Percentiles rank a stretch among this genome's conserved stretches.
These are phyloP conservation scores for Naganishia sp. DNA, from an alignment of 1,284 basidiomycete species.

Conservation along the genomic window DNA sequence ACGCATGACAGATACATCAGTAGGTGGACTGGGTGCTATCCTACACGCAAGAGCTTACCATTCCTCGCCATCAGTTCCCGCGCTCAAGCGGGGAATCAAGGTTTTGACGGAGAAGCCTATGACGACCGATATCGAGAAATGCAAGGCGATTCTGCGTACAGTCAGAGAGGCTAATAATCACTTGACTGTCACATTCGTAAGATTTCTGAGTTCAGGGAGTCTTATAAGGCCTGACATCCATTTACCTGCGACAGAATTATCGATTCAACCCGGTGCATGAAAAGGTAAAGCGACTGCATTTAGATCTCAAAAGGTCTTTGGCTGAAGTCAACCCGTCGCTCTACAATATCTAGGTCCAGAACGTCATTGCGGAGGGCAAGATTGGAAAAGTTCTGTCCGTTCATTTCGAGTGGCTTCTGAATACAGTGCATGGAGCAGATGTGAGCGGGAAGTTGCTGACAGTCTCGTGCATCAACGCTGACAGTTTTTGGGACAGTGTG, in stretches of 20 bases:
- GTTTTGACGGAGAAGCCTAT: constrained; percentile 63
- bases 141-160: constrained; percentile 57
- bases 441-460: not conserved
- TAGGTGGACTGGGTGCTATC: not conserved
- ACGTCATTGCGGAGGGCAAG: constrained; percentile 58
- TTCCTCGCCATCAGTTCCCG: constrained; percentile 38
- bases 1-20: constrained; percentile 59
- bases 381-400: constrained; percentile 61
- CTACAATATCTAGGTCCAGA: constrained; percentile 6
- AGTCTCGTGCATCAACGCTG: not conserved
- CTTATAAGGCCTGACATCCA: not conserved
- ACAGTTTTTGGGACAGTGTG: constrained; percentile 3
- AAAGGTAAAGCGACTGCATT: constrained; percentile 52
- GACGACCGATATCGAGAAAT: constrained; percentile 61
- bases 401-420: constrained; percentile 62
- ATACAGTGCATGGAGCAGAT: constrained; percentile 61
- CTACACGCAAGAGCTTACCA: not conserved
- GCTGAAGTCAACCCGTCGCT: not conserved
- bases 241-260: constrained; percentile 37
- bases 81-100: constrained; percentile 45
- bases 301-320: not conserved
- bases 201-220: constrained; percentile 17
- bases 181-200: constrained; percentile 57
- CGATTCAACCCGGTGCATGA: constrained; percentile 63
- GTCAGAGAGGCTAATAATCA: constrained; percentile 54